Conservation (phyloP, 257 asterid species). For the Solanum corneliomulleri region DNA sequence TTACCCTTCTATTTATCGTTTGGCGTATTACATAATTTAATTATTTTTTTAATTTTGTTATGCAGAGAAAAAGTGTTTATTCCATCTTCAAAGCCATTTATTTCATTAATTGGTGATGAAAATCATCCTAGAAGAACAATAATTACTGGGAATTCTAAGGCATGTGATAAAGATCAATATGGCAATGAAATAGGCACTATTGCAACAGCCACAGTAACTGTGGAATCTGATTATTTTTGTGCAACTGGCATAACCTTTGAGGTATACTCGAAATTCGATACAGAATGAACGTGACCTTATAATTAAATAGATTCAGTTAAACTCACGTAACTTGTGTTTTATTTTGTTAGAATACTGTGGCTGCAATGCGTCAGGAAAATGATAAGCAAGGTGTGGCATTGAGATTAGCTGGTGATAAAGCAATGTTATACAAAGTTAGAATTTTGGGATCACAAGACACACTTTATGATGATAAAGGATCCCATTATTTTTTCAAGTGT, state of each 20-base stretch:
- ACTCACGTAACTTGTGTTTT: too few relatives aligned
- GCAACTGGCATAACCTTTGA: constrained; percentile 63
- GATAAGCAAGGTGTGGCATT: constrained; percentile 77
- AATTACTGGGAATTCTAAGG: constrained; percentile 69
- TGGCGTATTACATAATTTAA: accelerated
- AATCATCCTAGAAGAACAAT: constrained; percentile 19
- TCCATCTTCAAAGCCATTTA: constrained; percentile 52
- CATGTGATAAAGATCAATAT: constrained; percentile 28
- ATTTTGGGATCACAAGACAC: constrained; percentile 83
- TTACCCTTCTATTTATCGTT: too few relatives aligned
- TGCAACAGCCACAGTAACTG: constrained; percentile 55
- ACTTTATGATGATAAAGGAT: constrained; percentile 50
- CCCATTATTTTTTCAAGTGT: constrained; percentile 52
- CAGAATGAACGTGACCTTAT: not conserved
- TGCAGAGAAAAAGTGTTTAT: constrained; percentile 67
- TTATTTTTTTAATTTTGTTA: not conserved
- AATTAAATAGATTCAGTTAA: too few relatives aligned
- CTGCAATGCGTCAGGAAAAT: constrained; percentile 15
- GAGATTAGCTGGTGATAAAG: constrained; percentile 50
- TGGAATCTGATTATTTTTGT: constrained; percentile 64
- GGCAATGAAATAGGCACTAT: constrained; percentile 49
- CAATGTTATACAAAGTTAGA: constrained; percentile 49
- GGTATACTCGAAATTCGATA: constrained; percentile 20
- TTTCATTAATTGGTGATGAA: constrained; percentile 56
- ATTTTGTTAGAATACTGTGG: constrained; percentile 41